Evolutionary conservation across 768 basidiomycete species (phyloP).

Genomic region (Pulveroboletus sp.): DNA sequence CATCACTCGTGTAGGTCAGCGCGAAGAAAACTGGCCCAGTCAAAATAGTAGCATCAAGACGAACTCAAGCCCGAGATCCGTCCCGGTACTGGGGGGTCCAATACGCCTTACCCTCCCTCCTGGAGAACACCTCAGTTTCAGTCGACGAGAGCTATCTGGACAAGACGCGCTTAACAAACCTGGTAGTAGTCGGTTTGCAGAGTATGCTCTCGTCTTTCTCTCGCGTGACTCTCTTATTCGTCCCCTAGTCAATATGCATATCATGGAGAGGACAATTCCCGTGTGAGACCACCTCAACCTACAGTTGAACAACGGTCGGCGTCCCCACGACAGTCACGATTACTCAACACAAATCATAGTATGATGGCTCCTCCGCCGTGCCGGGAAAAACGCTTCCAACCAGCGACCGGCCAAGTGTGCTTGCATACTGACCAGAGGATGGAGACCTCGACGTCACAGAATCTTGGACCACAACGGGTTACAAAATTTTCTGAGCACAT

Average conservation of each 20-base stretch:
- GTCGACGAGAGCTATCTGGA: conserved; percentile 23
- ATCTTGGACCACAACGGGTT: conserved; percentile 18
- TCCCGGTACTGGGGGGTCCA: conserved; percentile 52
- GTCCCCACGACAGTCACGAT: conserved; percentile 36
- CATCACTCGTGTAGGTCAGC: neutral
- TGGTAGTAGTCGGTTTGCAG: conserved; percentile 44
- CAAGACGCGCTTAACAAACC: conserved; percentile 35
- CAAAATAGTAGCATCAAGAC: conserved; percentile 27
- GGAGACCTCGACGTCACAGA: conserved; percentile 10
- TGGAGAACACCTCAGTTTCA: conserved; percentile 42
- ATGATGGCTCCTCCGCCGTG: conserved; percentile 27
- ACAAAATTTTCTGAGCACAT: conserved; percentile 31
- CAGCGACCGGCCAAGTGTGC: conserved; percentile 15
- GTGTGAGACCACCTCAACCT: conserved; percentile 35
- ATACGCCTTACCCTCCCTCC: conserved; percentile 64
- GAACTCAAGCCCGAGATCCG: conserved; percentile 59
- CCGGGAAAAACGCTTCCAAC: conserved; percentile 23
- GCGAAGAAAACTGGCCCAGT: conserved; percentile 8
- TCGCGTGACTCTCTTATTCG: conserved; percentile 10
- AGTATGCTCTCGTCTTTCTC: conserved; percentile 34
- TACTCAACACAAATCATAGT: conserved; percentile 26
- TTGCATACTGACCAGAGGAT: conserved; percentile 8
- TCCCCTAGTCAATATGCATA: conserved; percentile 64
- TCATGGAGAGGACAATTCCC: conserved; percentile 42
- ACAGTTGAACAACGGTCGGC: conserved; percentile 40